Evolutionary conservation across 345 rosid genomes (phyloP).

Genomic region (Hibiscus syriacus): DNA sequence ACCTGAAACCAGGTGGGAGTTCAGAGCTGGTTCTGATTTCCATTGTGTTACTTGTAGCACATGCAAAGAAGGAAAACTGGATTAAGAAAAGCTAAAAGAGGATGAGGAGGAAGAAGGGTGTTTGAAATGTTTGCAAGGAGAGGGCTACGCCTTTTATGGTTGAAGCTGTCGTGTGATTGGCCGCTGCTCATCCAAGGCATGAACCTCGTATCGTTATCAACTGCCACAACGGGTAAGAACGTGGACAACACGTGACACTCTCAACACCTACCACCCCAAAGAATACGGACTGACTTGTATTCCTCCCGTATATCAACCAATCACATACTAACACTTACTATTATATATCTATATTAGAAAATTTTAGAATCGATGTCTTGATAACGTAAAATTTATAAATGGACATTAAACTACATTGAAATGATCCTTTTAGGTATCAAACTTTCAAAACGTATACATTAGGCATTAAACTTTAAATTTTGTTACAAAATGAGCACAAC

Average conservation of each 20-base stretch:
- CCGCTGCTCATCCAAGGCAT: constrained; percentile 3
- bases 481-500: too few species aligned
- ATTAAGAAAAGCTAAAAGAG: too few species aligned
- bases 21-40: constrained; percentile 20
- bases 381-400: too few species aligned
- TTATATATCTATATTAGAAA: too few species aligned
- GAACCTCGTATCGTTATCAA: constrained; percentile 13
- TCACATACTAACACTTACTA: neutral
- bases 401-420: too few species aligned
- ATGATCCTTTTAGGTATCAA: too few species aligned
- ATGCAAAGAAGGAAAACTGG: neutral
- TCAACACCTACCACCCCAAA: neutral
- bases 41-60: constrained; percentile 5
- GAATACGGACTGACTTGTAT: neutral
- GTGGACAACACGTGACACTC: neutral
- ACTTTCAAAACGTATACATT: too few species aligned
- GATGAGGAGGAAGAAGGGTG: constrained; percentile 6
- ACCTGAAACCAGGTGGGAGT: constrained; percentile 86
- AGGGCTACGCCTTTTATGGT: constrained; percentile 42
- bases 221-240: neutral
- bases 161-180: constrained; percentile 43
- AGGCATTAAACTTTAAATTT: too few species aligned
- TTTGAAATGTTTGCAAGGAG: constrained; percentile 40
- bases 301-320: neutral
- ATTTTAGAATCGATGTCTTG: too few species aligned